Evolutionary conservation across 768 basidiomycete species (phyloP).

Genomic region (Tylopilus subfusipes): DNA sequence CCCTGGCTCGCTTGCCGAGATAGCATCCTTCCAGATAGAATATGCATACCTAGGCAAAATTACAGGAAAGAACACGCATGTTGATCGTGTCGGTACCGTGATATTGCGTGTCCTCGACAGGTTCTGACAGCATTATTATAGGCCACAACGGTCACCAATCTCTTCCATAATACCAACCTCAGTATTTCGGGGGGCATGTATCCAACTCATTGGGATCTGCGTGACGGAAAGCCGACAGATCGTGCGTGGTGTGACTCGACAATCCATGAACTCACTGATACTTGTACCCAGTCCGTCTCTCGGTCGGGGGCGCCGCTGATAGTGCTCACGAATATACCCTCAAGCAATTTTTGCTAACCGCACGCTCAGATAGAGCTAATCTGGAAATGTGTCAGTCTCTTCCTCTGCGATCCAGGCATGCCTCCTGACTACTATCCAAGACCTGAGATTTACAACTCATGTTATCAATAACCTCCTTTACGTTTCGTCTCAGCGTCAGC

Average conservation of each 20-base stretch:
- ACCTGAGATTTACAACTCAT: conserved; percentile 57
- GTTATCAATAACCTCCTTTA: conserved; percentile 66
- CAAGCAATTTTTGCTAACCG: conserved; percentile 69
- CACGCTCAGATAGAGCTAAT: conserved; percentile 53
- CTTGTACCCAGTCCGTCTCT: conserved; percentile 36
- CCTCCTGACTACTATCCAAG: conserved; percentile 32
- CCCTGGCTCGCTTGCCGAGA: conserved; percentile 64
- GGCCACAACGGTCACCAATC: conserved; percentile 48
- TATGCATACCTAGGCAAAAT: conserved; percentile 79
- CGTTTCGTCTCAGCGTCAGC: conserved; percentile 56
- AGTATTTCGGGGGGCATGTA: conserved; percentile 57
- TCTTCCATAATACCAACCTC: conserved; percentile 47
- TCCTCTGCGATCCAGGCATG: not conserved
- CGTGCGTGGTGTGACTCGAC: conserved; percentile 36
- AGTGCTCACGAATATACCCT: conserved; percentile 77
- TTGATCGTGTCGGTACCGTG: conserved; percentile 44
- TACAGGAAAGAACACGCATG: conserved; percentile 66
- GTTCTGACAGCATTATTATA: conserved; percentile 16
- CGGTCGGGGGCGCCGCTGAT: conserved; percentile 66
- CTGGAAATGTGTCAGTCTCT: conserved; percentile 61
- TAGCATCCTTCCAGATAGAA: conserved; percentile 79
- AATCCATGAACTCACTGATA: not conserved
- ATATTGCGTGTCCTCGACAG: not conserved
- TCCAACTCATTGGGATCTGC: conserved; percentile 55
- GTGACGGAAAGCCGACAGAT: conserved; percentile 41